These are phyloP conservation scores for Hyaloraphidium curvatum DNA, from an alignment of 192 early-diverging fungal genomes.

Conservation along the genomic window DNA sequence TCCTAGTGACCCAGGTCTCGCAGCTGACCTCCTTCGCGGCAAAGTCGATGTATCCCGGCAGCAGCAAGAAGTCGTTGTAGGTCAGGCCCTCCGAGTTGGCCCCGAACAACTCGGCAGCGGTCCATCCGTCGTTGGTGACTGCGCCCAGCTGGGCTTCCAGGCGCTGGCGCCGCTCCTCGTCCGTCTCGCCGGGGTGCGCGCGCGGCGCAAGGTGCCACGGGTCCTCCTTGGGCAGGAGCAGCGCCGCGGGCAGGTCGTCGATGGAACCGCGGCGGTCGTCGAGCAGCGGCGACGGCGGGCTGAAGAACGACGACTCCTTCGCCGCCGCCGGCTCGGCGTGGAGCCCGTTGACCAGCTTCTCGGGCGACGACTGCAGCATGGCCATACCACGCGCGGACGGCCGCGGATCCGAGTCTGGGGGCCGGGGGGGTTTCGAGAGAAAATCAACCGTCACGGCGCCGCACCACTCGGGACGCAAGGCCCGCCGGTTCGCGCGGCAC, in stretches of 20 bases:
- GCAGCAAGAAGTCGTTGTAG: constrained; percentile 95
- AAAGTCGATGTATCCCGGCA: constrained; percentile 93
- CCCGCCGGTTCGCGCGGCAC: too few species aligned
- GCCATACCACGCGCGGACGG: too few species aligned
- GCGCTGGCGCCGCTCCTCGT: background rate
- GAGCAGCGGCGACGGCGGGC: too few species aligned
- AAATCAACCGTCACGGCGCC: too few species aligned
- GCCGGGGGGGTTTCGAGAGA: too few species aligned
- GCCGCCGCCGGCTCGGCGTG: too few species aligned
- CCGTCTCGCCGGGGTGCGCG: background rate
- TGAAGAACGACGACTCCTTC: too few species aligned
- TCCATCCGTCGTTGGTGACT: constrained; percentile 48
- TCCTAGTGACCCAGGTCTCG: constrained; percentile 73
- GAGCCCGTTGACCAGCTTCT: too few species aligned
- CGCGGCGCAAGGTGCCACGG: background rate
- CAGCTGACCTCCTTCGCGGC: constrained; percentile 56
- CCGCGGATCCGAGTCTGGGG: too few species aligned
- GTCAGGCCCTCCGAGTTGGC: constrained; percentile 70
- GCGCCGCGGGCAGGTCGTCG: background rate
- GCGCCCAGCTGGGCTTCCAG: background rate
- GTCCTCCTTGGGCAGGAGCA: background rate
- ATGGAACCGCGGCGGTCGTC: too few species aligned
- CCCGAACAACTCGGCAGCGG: constrained; percentile 62
- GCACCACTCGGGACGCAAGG: too few species aligned
- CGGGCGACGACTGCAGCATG: too few species aligned